These are phyloP conservation scores for Sophora flavescens DNA, from an alignment of 306 rosid species.

Conservation along the genomic window DNA sequence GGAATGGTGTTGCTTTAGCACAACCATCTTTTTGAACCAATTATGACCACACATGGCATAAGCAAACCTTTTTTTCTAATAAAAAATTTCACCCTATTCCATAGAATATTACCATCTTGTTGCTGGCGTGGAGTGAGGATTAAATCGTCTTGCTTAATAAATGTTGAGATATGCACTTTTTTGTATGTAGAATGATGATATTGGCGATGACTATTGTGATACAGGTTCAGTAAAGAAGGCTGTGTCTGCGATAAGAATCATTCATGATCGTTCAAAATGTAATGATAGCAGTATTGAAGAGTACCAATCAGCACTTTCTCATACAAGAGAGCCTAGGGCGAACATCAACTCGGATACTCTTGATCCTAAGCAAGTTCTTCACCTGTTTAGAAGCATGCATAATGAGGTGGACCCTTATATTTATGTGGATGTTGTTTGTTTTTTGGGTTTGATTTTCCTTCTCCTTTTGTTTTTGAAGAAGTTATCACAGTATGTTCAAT, in stretches of 20 bases:
- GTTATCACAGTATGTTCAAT: neutral
- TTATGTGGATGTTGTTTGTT: conserved; percentile 30
- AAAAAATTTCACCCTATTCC: neutral
- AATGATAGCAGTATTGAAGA: conserved; percentile 60
- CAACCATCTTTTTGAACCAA: conserved; percentile 23
- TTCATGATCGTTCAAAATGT: conserved; percentile 70
- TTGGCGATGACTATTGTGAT: conserved; percentile 39
- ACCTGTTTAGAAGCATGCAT: conserved; percentile 72
- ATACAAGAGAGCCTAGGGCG: conserved; percentile 57
- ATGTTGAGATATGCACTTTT: conserved; percentile 29
- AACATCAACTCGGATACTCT: conserved; percentile 50
- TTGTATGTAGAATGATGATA: conserved; percentile 24
- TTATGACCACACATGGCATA: conserved; percentile 1
- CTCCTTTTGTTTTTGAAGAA: neutral
- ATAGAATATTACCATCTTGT: conserved; percentile 20
- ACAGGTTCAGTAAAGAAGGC: conserved; percentile 82
- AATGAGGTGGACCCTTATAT: conserved; percentile 65
- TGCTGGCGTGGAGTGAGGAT: neutral
- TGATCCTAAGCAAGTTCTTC: conserved; percentile 64
- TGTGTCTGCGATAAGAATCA: conserved; percentile 48
- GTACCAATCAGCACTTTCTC: conserved; percentile 64
- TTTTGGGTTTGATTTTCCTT: conserved; percentile 35
- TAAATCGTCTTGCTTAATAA: conserved; percentile 22
- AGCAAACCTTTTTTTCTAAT: neutral
- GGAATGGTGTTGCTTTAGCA: conserved; percentile 25